A percentile compares a stretch with the other conserved stretches of the same genome.
phyloP scores from a whole-genome alignment of 805 yeast species.

The Teunomyces stri region DNA sequence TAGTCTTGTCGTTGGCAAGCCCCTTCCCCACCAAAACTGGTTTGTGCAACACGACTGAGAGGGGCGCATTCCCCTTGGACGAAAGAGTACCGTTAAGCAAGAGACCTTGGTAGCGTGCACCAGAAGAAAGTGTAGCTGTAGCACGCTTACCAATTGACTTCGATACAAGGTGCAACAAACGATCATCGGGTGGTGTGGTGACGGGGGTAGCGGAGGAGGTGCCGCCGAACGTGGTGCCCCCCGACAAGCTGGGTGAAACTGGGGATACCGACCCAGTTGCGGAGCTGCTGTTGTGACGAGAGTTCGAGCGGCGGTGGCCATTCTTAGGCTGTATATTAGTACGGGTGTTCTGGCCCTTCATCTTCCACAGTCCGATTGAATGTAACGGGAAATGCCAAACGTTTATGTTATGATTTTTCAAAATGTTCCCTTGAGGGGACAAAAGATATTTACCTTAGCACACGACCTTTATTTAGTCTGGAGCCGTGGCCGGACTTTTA shows the following conservation, averaged over 20 bases:
- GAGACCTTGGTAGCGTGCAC: slow-evolving; percentile 58
- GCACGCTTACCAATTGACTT: slow-evolving; percentile 57
- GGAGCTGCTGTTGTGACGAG: slow-evolving; percentile 12
- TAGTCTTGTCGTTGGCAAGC: slow-evolving; percentile 24
- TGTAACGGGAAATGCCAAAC: background rate
- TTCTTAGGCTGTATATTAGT: slow-evolving; percentile 11
- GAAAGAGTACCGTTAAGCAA: slow-evolving; percentile 47
- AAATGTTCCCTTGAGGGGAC: slow-evolving; percentile 3
- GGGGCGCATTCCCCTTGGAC: slow-evolving; percentile 34
- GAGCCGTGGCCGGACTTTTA: background rate
- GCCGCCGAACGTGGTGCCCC: slow-evolving; percentile 1
- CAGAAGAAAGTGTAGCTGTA: slow-evolving; percentile 60
- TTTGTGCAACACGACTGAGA: slow-evolving; percentile 54
- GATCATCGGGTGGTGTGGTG: slow-evolving; percentile 33
- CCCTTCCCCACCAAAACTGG: slow-evolving; percentile 42
- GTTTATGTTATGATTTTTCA: slow-evolving; percentile 1
- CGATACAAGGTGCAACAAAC: slow-evolving; percentile 45
- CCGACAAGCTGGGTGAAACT: slow-evolving; percentile 2
- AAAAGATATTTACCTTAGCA: background rate
- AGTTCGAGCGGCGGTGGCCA: slow-evolving; percentile 26
- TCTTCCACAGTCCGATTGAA: slow-evolving; percentile 6
- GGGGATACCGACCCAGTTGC: background rate
- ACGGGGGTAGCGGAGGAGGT: background rate
- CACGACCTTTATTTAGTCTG: background rate
- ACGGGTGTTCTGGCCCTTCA: slow-evolving; percentile 24